Percentiles rank a stretch among this genome's conserved stretches.
Evolutionary conservation across 495 filamentous ascomycete species (phyloP).

Genomic region (Penicillium verhagenii): DNA sequence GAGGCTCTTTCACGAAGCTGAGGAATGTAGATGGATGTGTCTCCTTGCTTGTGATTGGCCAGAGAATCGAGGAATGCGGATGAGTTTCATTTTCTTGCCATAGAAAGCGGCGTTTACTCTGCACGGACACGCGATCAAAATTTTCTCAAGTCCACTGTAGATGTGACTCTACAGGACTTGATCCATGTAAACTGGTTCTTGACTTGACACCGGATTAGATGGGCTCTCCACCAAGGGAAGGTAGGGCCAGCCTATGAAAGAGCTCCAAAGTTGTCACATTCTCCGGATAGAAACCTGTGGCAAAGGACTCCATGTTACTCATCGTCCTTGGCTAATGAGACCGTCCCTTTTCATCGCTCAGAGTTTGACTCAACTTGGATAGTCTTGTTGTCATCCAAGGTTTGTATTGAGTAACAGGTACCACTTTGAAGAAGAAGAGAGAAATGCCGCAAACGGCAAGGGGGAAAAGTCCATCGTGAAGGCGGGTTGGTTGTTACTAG

Average conservation of each 20-base stretch:
- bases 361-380: background rate
- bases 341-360: background rate
- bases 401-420: constrained; percentile 11
- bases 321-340: background rate
- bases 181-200: constrained; percentile 16
- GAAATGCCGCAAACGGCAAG: background rate
- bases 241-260: background rate
- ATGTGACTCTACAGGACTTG: background rate
- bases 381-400: constrained; percentile 25
- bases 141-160: background rate
- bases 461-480: background rate
- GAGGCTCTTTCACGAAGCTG: background rate
- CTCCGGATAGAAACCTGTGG: background rate
- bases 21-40: constrained; percentile 23
- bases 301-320: background rate
- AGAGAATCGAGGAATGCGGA: background rate
- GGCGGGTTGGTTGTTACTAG: too few species aligned
- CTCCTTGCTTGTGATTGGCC: constrained; percentile 6
- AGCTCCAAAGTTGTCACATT: background rate
- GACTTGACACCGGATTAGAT: constrained; percentile 3
- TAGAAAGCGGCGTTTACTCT: background rate
- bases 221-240: constrained; percentile 1
- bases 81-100: background rate
- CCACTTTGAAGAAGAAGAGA: background rate
- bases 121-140: background rate